phyloP scores from a whole-genome alignment of 352 stramenopile genomes.

The Pilasporangium apinafurcum region DNA sequence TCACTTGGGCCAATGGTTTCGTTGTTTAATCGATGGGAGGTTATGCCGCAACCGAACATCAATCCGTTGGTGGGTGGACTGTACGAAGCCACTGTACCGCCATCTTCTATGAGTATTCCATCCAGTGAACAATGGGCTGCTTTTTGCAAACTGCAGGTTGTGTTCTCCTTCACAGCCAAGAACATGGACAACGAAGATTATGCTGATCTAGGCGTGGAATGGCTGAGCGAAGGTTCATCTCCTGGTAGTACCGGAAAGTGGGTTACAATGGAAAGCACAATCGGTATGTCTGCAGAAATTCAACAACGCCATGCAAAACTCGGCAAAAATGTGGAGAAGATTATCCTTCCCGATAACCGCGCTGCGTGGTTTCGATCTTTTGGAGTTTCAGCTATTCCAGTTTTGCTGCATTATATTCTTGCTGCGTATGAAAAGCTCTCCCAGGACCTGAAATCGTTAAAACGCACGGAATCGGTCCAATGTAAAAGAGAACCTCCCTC shows the following conservation, averaged over 20 bases:
- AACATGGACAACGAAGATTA: conserved; percentile 56
- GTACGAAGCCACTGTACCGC: conserved; percentile 29
- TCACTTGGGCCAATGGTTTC: conserved; percentile 47
- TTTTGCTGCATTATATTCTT: conserved; percentile 62
- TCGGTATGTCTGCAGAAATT: conserved; percentile 57
- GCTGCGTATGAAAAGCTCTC: conserved; percentile 33
- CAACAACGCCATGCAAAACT: conserved; percentile 65
- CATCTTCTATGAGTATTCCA: conserved; percentile 34
- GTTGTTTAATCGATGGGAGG: conserved; percentile 49
- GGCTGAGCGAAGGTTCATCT: conserved; percentile 49
- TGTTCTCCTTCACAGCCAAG: conserved; percentile 72
- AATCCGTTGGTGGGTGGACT: conserved; percentile 42
- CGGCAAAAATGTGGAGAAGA: conserved; percentile 48
- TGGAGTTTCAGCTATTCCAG: conserved; percentile 43
- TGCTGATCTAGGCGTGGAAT: conserved; percentile 58
- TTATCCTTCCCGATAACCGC: conserved; percentile 27
- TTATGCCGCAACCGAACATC: conserved; percentile 10
- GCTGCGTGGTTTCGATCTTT: conserved; percentile 46
- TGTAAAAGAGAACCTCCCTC: too few relatives aligned
- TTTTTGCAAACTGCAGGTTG: conserved; percentile 53
- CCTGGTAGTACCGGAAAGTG: conserved; percentile 47
- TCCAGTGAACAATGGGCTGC: conserved; percentile 25
- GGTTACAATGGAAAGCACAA: conserved; percentile 48
- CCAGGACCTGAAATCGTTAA: neutral
- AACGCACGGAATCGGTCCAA: too few relatives aligned